Percentiles rank a stretch among this genome's conserved stretches.
phyloP scores from a whole-genome alignment of 495 filamentous ascomycete species.

The Cercophora scortea region DNA sequence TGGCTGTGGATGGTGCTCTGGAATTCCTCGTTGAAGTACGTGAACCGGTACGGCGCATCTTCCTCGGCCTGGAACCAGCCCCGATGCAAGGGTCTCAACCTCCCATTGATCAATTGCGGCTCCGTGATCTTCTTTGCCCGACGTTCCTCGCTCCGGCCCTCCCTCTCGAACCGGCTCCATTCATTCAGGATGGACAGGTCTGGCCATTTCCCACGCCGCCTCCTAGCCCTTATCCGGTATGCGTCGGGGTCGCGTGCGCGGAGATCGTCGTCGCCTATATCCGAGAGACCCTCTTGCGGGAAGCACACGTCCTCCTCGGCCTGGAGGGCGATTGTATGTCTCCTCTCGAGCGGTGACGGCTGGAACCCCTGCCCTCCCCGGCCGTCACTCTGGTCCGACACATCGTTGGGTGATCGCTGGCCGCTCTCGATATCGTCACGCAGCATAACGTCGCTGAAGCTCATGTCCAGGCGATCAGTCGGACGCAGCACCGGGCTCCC shows the following conservation, averaged over 20 bases:
- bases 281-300: slow-evolving; percentile 68
- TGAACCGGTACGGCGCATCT: slow-evolving; percentile 89
- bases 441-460: slow-evolving; percentile 73
- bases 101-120: slow-evolving; percentile 81
- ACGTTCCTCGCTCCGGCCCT: slow-evolving; percentile 77
- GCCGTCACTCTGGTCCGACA: slow-evolving; percentile 26
- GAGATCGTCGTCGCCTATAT: slow-evolving; percentile 71
- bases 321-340: slow-evolving; percentile 39
- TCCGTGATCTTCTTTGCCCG: slow-evolving; percentile 88
- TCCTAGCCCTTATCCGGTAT: slow-evolving; percentile 37
- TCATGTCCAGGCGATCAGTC: slow-evolving; percentile 45
- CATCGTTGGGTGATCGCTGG: slow-evolving; percentile 20
- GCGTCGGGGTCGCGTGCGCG: slow-evolving; percentile 17
- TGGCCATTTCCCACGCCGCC: slow-evolving; percentile 48
- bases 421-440: slow-evolving; percentile 44
- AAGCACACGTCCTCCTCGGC: slow-evolving; percentile 92
- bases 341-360: slow-evolving; percentile 31
- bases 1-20: slow-evolving; percentile 90
- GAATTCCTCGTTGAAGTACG: slow-evolving; percentile 97
- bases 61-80: slow-evolving; percentile 84
- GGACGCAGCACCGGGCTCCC: slow-evolving; percentile 57
- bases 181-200: slow-evolving; percentile 71
- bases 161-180: slow-evolving; percentile 87
- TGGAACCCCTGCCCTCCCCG: slow-evolving; percentile 16
- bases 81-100: slow-evolving; percentile 70